Percentiles rank a stretch among this genome's conserved stretches.
phyloP scores from a whole-genome alignment of 768 basidiomycete genomes.

The Sarcodon sp. region DNA sequence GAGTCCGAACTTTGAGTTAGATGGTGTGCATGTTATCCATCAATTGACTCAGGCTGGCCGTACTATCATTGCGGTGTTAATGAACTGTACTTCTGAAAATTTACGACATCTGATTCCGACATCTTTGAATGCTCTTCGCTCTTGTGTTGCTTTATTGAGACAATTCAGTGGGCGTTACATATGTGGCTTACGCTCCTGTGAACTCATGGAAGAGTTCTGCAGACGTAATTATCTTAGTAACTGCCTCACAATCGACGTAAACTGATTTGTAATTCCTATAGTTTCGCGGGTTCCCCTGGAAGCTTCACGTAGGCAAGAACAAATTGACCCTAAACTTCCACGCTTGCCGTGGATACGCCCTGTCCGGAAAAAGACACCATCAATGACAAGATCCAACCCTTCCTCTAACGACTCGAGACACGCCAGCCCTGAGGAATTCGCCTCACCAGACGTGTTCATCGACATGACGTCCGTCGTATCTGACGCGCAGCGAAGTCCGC shows the following conservation, averaged over 20 bases:
- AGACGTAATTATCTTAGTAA: constrained; percentile 52
- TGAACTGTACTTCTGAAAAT: constrained; percentile 77
- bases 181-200: constrained; percentile 82
- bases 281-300: constrained; percentile 85
- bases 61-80: constrained; percentile 75
- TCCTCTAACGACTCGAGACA: no score
- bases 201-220: constrained; percentile 93
- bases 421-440: no score
- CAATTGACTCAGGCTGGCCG: constrained; percentile 90
- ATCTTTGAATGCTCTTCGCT: constrained; percentile 74
- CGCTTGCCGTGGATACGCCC: constrained; percentile 87
- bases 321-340: constrained; percentile 27
- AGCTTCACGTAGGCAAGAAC: constrained; percentile 38
- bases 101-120: constrained; percentile 69
- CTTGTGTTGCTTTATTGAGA: constrained; percentile 77
- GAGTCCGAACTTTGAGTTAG: constrained; percentile 21
- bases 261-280: constrained; percentile 13
- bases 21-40: constrained; percentile 92
- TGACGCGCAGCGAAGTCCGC: no score
- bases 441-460: no score
- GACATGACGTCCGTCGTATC: no score
- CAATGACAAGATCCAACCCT: constrained; percentile 24
- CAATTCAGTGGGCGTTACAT: constrained; percentile 88
- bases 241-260: neutral
- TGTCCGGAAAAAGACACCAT: constrained; percentile 63